Conservation (phyloP, 495 filamentous ascomycete genomes). For the Talaromyces stipitatus region DNA sequence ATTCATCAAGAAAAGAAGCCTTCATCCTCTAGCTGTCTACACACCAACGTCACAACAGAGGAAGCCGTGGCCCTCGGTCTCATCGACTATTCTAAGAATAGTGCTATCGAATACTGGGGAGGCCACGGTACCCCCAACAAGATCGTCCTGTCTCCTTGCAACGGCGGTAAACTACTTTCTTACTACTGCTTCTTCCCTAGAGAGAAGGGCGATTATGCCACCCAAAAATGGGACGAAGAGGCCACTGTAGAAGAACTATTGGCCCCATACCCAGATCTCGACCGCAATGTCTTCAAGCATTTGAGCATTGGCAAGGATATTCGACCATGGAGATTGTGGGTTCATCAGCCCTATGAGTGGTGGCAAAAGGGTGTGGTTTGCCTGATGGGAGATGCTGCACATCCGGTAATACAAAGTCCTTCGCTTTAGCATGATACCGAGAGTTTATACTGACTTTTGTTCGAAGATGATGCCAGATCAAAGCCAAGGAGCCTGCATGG, state of each 20-base stretch:
- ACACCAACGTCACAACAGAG: constrained; percentile 36
- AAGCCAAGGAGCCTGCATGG: constrained; percentile 44
- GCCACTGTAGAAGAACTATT: constrained; percentile 33
- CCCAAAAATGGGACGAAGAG: constrained; percentile 33
- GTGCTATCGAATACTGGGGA: constrained; percentile 42
- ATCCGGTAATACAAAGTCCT: constrained; percentile 17
- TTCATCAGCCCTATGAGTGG: constrained; percentile 40
- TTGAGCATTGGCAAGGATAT: constrained; percentile 36
- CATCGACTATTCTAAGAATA: constrained; percentile 34
- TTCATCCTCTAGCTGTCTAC: constrained; percentile 37
- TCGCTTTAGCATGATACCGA: not conserved
- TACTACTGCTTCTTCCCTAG: constrained; percentile 46
- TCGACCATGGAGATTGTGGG: constrained; percentile 41
- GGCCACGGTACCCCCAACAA: constrained; percentile 42
- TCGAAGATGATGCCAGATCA: constrained; percentile 43
- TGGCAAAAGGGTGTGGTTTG: constrained; percentile 24
- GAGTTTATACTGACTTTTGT: not conserved
- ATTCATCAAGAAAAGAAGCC: constrained; percentile 36
- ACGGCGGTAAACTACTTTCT: constrained; percentile 35
- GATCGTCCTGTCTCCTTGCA: constrained; percentile 42
- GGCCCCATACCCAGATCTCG: constrained; percentile 35
- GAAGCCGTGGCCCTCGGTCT: constrained; percentile 34
- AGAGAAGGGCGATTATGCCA: constrained; percentile 30
- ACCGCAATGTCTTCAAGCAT: constrained; percentile 30
- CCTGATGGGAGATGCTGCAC: constrained; percentile 31